These are phyloP conservation scores for Fusarium continuum DNA, from an alignment of 2,329 filamentous ascomycete genomes.

Conservation along the genomic window DNA sequence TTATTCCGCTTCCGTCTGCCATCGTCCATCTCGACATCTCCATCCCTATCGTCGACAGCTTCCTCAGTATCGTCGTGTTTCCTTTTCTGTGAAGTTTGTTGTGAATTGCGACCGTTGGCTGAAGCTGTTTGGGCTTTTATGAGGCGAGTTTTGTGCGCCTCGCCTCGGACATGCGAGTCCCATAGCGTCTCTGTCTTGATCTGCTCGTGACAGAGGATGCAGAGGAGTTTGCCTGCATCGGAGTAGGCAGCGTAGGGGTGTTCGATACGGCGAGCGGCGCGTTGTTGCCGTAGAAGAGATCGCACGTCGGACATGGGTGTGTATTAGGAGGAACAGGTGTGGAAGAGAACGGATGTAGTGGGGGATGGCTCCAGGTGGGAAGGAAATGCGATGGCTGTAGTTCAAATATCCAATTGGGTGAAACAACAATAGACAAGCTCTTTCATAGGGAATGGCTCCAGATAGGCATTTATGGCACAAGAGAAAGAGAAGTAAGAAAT, in stretches of 20 bases:
- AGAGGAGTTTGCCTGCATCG: slow-evolving; percentile 72
- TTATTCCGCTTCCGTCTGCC: slow-evolving; percentile 58
- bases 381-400: not conserved
- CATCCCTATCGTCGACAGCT: slow-evolving; percentile 37
- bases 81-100: slow-evolving; percentile 44
- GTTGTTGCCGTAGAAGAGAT: slow-evolving; percentile 80
- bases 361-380: slow-evolving; percentile 11
- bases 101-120: slow-evolving; percentile 25
- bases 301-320: slow-evolving; percentile 78
- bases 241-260: slow-evolving; percentile 76
- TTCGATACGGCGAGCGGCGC: slow-evolving; percentile 75
- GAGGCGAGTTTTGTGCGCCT: slow-evolving; percentile 50
- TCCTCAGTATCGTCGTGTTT: slow-evolving; percentile 49
- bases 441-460: not conserved
- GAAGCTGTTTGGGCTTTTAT: slow-evolving; percentile 35
- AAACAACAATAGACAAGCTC: not conserved
- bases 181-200: slow-evolving; percentile 74
- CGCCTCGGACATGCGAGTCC: slow-evolving; percentile 67
- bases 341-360: not conserved
- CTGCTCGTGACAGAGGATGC: slow-evolving; percentile 70
- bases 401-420: not conserved
- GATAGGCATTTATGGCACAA: not conserved
- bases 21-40: slow-evolving; percentile 50
- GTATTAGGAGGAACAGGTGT: not conserved
- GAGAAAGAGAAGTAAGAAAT: slow-evolving; percentile 6